A percentile compares a stretch with the other conserved stretches of the same genome.
Conservation (phyloP, 495 filamentous ascomycete genomes). For the Aspergillus asperescens region DNA sequence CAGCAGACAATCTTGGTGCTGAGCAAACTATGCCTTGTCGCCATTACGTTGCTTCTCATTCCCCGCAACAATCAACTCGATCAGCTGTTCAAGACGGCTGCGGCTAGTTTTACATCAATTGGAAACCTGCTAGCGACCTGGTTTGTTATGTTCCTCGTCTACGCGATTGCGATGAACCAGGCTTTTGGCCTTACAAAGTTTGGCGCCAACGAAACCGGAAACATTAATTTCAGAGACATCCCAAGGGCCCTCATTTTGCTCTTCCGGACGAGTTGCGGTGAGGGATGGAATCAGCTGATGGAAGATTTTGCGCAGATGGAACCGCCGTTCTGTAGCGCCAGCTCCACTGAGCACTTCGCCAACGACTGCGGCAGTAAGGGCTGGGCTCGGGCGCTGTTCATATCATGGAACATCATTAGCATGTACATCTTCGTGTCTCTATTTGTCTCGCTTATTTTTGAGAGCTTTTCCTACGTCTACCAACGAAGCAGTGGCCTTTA, state of each 20-base stretch:
- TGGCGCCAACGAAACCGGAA: slow-evolving; percentile 62
- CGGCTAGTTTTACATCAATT: slow-evolving; percentile 87
- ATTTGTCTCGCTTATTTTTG: slow-evolving; percentile 97
- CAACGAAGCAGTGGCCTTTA: slow-evolving; percentile 79
- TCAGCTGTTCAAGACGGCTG: slow-evolving; percentile 98
- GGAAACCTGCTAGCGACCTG: slow-evolving; percentile 92
- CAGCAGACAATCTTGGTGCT: slow-evolving; percentile 65
- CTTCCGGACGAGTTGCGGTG: slow-evolving; percentile 86
- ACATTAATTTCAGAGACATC: slow-evolving; percentile 90
- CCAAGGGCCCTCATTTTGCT: slow-evolving; percentile 90
- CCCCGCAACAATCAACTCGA: slow-evolving; percentile 96
- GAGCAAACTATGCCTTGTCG: slow-evolving; percentile 90
- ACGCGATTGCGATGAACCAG: slow-evolving; percentile 93
- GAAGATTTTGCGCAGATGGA: slow-evolving; percentile 83
- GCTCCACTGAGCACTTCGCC: slow-evolving; percentile 60
- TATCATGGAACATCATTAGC: slow-evolving; percentile 97
- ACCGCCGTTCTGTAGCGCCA: slow-evolving; percentile 64
- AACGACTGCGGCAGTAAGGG: slow-evolving; percentile 86
- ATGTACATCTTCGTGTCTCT: slow-evolving; percentile 99
- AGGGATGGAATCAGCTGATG: slow-evolving; percentile 97
- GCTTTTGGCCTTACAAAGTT: slow-evolving; percentile 94
- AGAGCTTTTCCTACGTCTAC: slow-evolving; percentile 99
- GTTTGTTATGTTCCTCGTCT: slow-evolving; percentile 94
- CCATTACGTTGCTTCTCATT: slow-evolving; percentile 86
- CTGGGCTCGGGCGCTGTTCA: slow-evolving; percentile 86